Base-by-base conservation (phyloP, 345 rosid species). In the Boechera divaricarpa region DNA sequence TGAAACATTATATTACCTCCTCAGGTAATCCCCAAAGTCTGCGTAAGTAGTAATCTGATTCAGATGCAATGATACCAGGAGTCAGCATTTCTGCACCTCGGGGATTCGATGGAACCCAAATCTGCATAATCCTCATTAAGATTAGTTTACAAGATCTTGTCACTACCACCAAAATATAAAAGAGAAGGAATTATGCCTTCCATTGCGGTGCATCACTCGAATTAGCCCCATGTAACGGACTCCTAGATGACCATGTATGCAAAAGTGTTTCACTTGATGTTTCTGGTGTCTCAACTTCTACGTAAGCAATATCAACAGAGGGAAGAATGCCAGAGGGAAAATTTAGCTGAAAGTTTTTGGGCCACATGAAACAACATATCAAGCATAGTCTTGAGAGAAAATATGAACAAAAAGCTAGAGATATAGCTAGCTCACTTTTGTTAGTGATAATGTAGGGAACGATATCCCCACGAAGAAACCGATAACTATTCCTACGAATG, bases 71-170 rank as follows among this genome's bases (percentile, higher is more conserved):
- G 65, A 96, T 91, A 69, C 90, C 89, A 9, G 97, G 97, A 26
- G 99, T 89, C 56, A 96, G 78, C 80, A 90, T 82, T 80, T 96
- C 96, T 11, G 97, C 93, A 64, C 99, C 99, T 77, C 87, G 89
- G 28, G 99, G 98, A 82, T 96, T 96, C 32, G 95, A 81, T 6
- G 99, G 89, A 76, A 84, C 97, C 97, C 97, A 96, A 61, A 92
- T 93, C 99, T 96, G 85, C 80, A 76, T 21, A 73, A 35, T 9
- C 26, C n/a, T 78, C 49, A 58, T 67, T 57, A 48, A 57, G 48
- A 72, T 72, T 58, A 72, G 73, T 58, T 41, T 3, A 33, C 69
- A 58, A 51, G 56, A 49, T 72, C 63, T 78, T 78, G 39, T 18
- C 49, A 60, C 15, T 15, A 31, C 24, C 55, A 49, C 12, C 10